Base-by-base conservation (phyloP, 169 alveolate species). In the Eimeria acervulina region DNA sequence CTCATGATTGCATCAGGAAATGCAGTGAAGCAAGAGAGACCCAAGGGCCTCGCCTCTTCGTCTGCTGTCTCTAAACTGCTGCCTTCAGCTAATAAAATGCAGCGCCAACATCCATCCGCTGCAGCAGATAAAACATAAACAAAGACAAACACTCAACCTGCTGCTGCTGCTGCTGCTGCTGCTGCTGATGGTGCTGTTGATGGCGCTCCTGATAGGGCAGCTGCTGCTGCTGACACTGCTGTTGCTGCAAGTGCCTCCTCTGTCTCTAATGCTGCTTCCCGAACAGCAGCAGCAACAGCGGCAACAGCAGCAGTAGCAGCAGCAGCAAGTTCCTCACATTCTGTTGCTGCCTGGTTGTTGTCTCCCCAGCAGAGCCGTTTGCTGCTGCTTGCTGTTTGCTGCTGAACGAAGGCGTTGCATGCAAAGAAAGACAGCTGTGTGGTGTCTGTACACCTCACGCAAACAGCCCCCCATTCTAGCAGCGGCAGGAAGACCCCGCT, bases 371-470 rank as follows among this genome's bases (percentile, higher is more conserved):
- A 8, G 44, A 81, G 72, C n/a, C 90, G 8, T 47, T 42, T 81
- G 52, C 59, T 51, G 59, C 59, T 51, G 59, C 70, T 47, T 70
- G 15, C 61, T 76, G 36, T 52, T 13, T 26, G 66, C 26, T 44
- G 44, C 26, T 44, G 44, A 10, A 81, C 90, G 8, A 81, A 42
- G 17, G 66, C 61, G 26, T 81, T 44, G 90, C 90, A 81, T 8
- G 72, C 90, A 42, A 81, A 47, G 90, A 81, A n/a, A 5, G 90
- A 44, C 51, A 81, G 61, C 70, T 81, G 90, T n/a, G 90, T 81
- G 72, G 90, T 81, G 90, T 81, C 90, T 81, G 90, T 81, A 81
- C 90, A 81, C 90, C 90, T 81, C 72, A 81, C 90, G 90, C 70
- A 81, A 15, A 81, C 28, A 5, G 90, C 66, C 47, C 90, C 90